Percentiles rank a stretch among this genome's conserved stretches.
Conservation (phyloP, 108 stramenopile species). For the Skeletonema tropicum region DNA sequence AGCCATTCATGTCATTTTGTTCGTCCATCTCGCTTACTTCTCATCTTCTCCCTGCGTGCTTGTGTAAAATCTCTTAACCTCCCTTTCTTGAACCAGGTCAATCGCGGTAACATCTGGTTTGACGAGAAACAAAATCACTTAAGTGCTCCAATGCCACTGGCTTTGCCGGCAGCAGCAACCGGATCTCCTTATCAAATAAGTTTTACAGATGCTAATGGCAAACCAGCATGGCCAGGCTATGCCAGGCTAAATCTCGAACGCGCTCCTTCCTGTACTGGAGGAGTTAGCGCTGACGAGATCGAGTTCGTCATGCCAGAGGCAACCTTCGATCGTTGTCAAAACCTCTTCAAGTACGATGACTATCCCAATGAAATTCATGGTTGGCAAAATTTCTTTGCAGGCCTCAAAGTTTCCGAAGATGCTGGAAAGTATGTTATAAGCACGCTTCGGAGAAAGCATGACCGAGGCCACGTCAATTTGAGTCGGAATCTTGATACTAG, state of each 20-base stretch:
- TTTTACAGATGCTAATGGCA: constrained; percentile 17
- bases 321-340: background rate
- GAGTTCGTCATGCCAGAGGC: constrained; percentile 1
- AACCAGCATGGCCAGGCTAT: constrained; percentile 24
- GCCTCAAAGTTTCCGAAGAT: constrained; percentile 8
- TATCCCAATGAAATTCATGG: background rate
- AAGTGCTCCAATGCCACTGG: constrained; percentile 19
- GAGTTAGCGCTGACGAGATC: background rate
- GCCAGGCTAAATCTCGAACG: constrained; percentile 6
- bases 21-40: background rate
- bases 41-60: background rate
- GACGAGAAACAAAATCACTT: constrained; percentile 18
- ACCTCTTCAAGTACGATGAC: constrained; percentile 11
- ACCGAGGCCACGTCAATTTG: constrained; percentile 13
- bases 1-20: background rate
- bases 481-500: constrained; percentile 3
- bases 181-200: constrained; percentile 9
- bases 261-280: constrained; percentile 9
- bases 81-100: background rate
- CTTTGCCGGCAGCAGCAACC: constrained; percentile 5
- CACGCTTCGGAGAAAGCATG: constrained; percentile 13
- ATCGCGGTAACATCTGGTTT: constrained; percentile 13
- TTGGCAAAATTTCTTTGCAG: constrained; percentile 24
- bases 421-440: constrained; percentile 14
- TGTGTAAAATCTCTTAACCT: background rate